Conservation (phyloP, 1,139 yeast species). For the Taphrina pruni region DNA sequence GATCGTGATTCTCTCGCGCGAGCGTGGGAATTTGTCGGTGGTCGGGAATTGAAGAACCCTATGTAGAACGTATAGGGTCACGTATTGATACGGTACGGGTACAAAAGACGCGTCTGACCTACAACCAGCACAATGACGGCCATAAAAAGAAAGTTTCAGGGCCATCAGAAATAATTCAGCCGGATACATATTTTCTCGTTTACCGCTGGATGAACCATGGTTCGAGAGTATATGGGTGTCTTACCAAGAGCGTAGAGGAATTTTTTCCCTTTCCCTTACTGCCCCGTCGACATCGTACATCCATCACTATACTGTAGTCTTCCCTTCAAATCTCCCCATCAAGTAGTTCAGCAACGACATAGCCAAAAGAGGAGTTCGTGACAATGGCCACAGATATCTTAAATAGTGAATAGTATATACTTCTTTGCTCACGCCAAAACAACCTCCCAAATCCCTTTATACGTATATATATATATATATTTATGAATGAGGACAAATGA, state of each 20-base stretch:
- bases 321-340: no score
- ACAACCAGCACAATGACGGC: background rate
- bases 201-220: constrained; percentile 28
- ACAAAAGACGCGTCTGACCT: constrained; percentile 8
- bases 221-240: constrained; percentile 18
- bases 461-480: no score
- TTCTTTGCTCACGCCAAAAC: background rate
- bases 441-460: background rate
- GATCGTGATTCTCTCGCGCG: background rate
- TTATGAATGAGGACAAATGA: no score
- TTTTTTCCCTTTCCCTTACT: background rate
- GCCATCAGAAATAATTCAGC: constrained; percentile 26
- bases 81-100: background rate
- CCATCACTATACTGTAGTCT: no score
- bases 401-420: background rate
- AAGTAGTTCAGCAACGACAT: no score
- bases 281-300: constrained; percentile 34
- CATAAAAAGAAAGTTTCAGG: constrained; percentile 16
- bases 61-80: background rate
- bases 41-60: background rate
- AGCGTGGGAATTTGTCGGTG: background rate
- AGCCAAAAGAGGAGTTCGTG: no score
- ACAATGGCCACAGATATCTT: background rate
- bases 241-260: constrained; percentile 26
- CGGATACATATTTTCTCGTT: constrained; percentile 13